Evolutionary conservation across 257 asterid genomes (phyloP), one percentile per base, ranked within the genome.

Genomic region (Petunia secreta): DNA sequence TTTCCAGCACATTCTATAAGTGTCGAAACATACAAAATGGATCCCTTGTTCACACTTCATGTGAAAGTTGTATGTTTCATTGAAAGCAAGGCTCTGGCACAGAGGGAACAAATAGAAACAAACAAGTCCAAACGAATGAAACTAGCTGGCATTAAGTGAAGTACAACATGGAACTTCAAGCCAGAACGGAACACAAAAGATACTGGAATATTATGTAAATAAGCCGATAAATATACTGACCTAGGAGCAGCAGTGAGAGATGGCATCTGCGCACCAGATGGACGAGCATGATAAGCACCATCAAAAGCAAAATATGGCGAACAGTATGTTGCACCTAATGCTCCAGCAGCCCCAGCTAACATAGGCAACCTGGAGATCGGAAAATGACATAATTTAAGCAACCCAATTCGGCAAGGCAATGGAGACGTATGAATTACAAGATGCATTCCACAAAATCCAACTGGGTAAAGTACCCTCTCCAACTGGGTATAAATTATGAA

Each of bases 291-390:
- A 86, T 88, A 93, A 50, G 97, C 90, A 64, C 98, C 97, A 86
- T 94, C 98, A 80, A 90, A 86, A 54, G 94, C 82, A 75, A 91
- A 59, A 86, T 87, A 93, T 11, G 97, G 97, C 25, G 97, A 86
- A 82, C 96, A 87, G 84, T 91, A 93, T 64, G 90, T 57, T 67
- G 97, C 89, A 13, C 98, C 98, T 84, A 95, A 66, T 7, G 95
- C 93, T 75, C 98, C 97, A 73, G 97, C 95, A 68, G 96, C 90
- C 82, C 98, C 98, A 75, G 98, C 95, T 84, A 93, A 84, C 80
- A 92, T 91, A 7, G 99, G 98, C 55, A 95, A 83, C 99, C 99
- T 95, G 90, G 78, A 65, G 71, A 71, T 66, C 38, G 53, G 73
- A 14, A 55, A 58, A 77, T 53, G 44, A 40, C 43, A 37, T 74